phyloP scores from a whole-genome alignment of 768 basidiomycete species.

The Termitomyces titanicus region DNA sequence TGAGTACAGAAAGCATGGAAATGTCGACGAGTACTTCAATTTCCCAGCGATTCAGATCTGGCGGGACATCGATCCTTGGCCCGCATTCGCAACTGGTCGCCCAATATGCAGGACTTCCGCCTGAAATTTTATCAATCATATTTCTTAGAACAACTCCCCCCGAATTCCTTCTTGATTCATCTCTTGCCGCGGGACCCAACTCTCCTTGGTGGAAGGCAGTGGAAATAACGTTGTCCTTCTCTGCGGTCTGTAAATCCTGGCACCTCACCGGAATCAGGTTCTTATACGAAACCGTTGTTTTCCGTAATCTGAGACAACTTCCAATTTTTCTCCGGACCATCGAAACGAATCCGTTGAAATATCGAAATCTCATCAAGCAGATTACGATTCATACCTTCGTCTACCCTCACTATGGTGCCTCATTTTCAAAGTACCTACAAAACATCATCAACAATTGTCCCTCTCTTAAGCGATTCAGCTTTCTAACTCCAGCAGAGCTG shows the following conservation, averaged over 20 bases:
- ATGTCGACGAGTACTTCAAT: background rate
- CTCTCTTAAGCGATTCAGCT: background rate
- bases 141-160: background rate
- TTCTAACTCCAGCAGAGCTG: background rate
- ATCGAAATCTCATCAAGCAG: background rate
- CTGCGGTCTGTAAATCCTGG: slow-evolving; percentile 1
- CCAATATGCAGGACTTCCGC: background rate
- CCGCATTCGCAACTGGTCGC: background rate
- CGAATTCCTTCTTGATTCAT: background rate
- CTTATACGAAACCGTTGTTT: background rate
- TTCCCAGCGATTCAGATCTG: background rate
- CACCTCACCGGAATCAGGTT: background rate
- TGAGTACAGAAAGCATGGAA: background rate
- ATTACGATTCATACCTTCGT: background rate
- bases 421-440: background rate
- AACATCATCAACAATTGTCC: background rate
- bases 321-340: background rate
- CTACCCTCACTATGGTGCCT: background rate
- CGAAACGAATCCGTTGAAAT: background rate
- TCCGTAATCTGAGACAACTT: background rate
- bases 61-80: background rate
- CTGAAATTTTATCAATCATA: background rate
- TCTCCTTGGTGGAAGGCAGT: background rate
- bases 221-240: background rate
- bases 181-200: background rate